Conservation (phyloP, 441 rosid genomes). For the Breynia disticha region DNA sequence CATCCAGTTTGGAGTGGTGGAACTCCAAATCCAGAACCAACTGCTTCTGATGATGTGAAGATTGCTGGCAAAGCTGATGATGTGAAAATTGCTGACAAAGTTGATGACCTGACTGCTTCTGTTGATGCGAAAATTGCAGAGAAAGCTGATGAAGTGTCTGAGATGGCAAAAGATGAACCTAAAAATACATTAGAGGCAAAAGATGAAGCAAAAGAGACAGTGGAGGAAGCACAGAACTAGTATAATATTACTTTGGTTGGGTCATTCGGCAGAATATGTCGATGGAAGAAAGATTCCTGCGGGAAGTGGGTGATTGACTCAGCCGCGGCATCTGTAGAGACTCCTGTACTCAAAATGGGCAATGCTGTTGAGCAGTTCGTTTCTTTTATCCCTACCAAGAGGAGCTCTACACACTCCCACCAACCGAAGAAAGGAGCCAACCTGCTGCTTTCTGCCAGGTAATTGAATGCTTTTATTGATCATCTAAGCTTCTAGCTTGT, state of each 20-base stretch:
- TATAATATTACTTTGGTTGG: slow-evolving; percentile 15
- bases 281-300: slow-evolving; percentile 17
- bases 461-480: slow-evolving; percentile 12
- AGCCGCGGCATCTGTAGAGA: slow-evolving; percentile 17
- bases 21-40: slow-evolving; percentile 7
- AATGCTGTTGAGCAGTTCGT: slow-evolving; percentile 18
- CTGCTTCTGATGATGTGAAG: slow-evolving; percentile 13
- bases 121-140: slow-evolving; percentile 9
- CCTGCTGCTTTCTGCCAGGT: slow-evolving; percentile 9
- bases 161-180: slow-evolving; percentile 16
- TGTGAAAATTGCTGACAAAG: neutral
- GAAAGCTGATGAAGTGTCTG: slow-evolving; percentile 13
- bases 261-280: slow-evolving; percentile 11
- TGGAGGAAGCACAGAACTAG: slow-evolving; percentile 22
- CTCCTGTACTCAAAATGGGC: slow-evolving; percentile 18
- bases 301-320: slow-evolving; percentile 12
- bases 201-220: slow-evolving; percentile 14
- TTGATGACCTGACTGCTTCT: slow-evolving; percentile 8
- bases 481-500: slow-evolving; percentile 14
- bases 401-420: slow-evolving; percentile 8
- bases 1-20: too few species aligned
- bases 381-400: slow-evolving; percentile 19
- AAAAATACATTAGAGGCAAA: too few species aligned
- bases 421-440: neutral
- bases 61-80: slow-evolving; percentile 10